Base-by-base conservation (phyloP, 352 stramenopile species). In the Pythium aristosporum region DNA sequence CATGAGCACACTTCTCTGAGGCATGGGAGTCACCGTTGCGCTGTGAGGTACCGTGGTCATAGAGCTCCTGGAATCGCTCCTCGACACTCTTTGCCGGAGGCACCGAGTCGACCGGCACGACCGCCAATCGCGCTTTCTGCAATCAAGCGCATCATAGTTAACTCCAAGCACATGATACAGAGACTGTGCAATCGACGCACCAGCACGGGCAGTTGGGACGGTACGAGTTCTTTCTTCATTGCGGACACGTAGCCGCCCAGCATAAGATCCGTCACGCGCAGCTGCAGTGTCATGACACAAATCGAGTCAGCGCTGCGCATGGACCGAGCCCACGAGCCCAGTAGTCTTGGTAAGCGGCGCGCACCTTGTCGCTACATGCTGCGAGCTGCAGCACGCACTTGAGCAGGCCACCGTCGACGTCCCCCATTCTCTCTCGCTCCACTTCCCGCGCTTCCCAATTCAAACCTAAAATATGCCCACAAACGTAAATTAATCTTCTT, bases 321-420 rank as follows among this genome's bases (percentile, higher is more conserved):
- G 23, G 51, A 47, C 34, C 16, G 7, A 12, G 5, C n/a, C 30
- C 7, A n/a, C 23, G 9, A 28, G 7, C n/a, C 18, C 15, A 46
- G 21, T 21, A 16, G 41, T n/a, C 39, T 16, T 18, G 5, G 39
- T n/a, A 46, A 46, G 39, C 18, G 15, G 39, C 10, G 30, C 62
- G 48, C n/a, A 87, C 82, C 74, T 89, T 92, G 65, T 92, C 80
- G 68, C 79, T 89, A 58, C 82, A 90, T 64, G 76, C 78, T 23
- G 77, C 77, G 48, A 92, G 62, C 62, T 92, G 82, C 69, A 92
- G 71, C 61, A 88, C 82, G 64, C 82, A 89, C 69, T 89, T 88
- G 59, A 92, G 69, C 64, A 92, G 63, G 10, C 81, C 82, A 61
- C 74, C 69, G 20, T 88, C 69, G 15, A 82, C 74, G 59, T 89